Conservation (phyloP, 163 green algal genomes). For the Chlamydomonas reinhardtii region DNA sequence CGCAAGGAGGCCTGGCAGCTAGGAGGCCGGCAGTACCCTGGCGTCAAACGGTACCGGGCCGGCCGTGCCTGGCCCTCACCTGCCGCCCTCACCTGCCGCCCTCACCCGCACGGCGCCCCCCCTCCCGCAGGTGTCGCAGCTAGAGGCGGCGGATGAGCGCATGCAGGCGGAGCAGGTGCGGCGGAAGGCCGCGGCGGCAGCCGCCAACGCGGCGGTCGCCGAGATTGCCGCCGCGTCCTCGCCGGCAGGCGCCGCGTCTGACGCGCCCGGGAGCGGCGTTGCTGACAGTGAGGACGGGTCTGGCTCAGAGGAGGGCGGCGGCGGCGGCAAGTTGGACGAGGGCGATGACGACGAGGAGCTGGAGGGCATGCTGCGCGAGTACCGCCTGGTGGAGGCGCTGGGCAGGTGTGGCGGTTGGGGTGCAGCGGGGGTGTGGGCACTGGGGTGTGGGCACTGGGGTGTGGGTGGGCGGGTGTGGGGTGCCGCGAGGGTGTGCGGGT, state of each 20-base stretch:
- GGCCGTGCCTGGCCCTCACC: too few species aligned
- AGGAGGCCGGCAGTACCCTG: too few species aligned
- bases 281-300: too few species aligned
- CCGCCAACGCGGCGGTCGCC: background rate
- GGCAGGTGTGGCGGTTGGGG: background rate
- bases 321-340: constrained; percentile 1
- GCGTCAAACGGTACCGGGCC: too few species aligned
- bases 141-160: background rate
- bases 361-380: constrained; percentile 28
- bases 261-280: background rate
- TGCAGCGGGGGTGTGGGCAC: background rate
- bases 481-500: too few species aligned
- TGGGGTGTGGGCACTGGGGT: too few species aligned
- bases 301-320: background rate
- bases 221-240: background rate
- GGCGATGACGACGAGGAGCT: background rate
- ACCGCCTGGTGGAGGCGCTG: constrained; percentile 20
- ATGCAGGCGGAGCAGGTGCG: background rate
- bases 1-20: too few species aligned
- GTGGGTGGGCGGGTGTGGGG: too few species aligned
- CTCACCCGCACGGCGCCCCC: too few species aligned
- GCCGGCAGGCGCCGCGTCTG: background rate
- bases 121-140: too few species aligned
- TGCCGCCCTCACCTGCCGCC: too few species aligned
- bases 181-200: background rate